These are phyloP conservation scores for Kazachstania martiniae DNA, from an alignment of 805 yeast genomes.

Conservation along the genomic window DNA sequence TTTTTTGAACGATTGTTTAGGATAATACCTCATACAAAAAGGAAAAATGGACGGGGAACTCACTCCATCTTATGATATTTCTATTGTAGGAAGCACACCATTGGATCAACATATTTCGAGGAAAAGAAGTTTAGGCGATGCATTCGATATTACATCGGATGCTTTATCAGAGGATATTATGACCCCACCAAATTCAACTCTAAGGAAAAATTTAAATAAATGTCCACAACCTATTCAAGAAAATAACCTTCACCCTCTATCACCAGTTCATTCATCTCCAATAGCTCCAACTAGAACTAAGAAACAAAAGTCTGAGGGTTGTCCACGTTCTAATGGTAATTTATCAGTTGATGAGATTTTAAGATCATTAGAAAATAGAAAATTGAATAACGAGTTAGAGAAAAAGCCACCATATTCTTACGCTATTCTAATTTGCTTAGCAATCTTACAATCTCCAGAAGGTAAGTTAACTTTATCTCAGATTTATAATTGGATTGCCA, in stretches of 20 bases:
- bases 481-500: constrained; percentile 86
- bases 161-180: constrained; percentile 8
- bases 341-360: constrained; percentile 22
- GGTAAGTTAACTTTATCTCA: constrained; percentile 63
- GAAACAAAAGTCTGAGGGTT: constrained; percentile 21
- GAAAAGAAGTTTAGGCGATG: constrained; percentile 7
- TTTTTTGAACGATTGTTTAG: too few relatives aligned
- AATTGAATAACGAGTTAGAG: constrained; percentile 7
- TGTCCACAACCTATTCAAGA: background rate
- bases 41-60: constrained; percentile 4
- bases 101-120: background rate
- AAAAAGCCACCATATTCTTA: constrained; percentile 87
- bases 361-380: constrained; percentile 15
- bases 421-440: constrained; percentile 59
- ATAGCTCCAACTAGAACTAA: constrained; percentile 20
- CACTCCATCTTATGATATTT: constrained; percentile 1
- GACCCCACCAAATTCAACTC: constrained; percentile 24
- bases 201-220: constrained; percentile 6
- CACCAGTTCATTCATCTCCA: constrained; percentile 27
- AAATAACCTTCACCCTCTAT: constrained; percentile 12
- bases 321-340: constrained; percentile 23
- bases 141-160: constrained; percentile 1
- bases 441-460: constrained; percentile 13
- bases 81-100: constrained; percentile 1
- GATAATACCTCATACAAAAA: too few relatives aligned